Base-by-base conservation (phyloP, 805 yeast genomes). In the Ogataea zsoltii region DNA sequence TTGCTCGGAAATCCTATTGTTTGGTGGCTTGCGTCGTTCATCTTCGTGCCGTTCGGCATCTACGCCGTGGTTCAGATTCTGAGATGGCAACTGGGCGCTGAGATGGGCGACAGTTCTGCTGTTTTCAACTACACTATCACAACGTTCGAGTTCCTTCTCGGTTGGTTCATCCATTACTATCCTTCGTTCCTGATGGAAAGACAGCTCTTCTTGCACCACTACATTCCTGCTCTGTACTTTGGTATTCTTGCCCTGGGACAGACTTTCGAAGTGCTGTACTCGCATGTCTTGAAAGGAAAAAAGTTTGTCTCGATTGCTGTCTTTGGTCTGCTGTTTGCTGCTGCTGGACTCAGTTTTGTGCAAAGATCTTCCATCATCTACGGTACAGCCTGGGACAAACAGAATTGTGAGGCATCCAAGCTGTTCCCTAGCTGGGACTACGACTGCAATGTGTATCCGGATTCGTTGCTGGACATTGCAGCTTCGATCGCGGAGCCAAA, bases 161-260 rank as follows among this genome's bases (percentile, higher is more conserved):
- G 95, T 35, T 88, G 90, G 87, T 69, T 62, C 41, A 29, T 84
- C 31, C 96, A 88, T 65, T 84, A 78, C 61, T 62, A 74, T 44
- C 95, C 96, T 54, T 86, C 88, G 42, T 83, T 79, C 68, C 70
- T 91, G 47, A 91, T 91, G 98, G 90, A 83, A 18, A 82, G 98
- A 70, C 97, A 91, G 70, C 68, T 91, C 68, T 91, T 92, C 72
- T 72, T 91, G 63, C 98, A 91, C 67, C 98, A 91, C 67, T 92
- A 92, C 66, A 70, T 94, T 55, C 97, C 97, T 45, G 88, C 98
- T 2, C 77, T 88, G 42, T 94, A 89, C 70, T 94, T 94, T 67
- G 71, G 62, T 12, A 59, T 67, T n/a, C 50, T 70, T 50, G 56
- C 68, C 45, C 42, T 68, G 49, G 67, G 69, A 50, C 61, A 67